A percentile compares a stretch with the other conserved stretches of the same genome.
phyloP scores from a whole-genome alignment of 108 stramenopile species.

The Cyclotella cryptica region DNA sequence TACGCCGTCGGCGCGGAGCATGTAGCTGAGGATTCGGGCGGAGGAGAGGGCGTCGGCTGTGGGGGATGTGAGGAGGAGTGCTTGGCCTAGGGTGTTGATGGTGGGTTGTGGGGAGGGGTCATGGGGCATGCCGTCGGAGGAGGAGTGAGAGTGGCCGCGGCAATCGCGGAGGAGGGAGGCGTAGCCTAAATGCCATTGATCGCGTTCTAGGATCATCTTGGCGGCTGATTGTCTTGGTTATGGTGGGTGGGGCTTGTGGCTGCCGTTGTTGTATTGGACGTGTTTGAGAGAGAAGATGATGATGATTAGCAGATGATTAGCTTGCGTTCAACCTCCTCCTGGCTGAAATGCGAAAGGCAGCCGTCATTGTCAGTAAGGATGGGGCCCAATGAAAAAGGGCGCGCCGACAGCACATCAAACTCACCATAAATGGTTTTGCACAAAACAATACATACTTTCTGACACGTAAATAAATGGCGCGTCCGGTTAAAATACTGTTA shows the following conservation, averaged over 20 bases:
- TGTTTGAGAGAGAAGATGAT: too few relatives aligned
- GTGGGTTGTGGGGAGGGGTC: not conserved
- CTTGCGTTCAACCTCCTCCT: too few relatives aligned
- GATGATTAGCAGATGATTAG: too few relatives aligned
- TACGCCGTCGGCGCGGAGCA: conserved; percentile 78
- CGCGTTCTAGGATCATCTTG: conserved; percentile 73
- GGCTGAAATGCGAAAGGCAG: too few relatives aligned
- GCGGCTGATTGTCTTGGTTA: not conserved
- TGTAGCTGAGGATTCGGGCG: conserved; percentile 76
- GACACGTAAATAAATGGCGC: too few relatives aligned
- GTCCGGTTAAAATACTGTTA: too few relatives aligned
- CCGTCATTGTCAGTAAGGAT: too few relatives aligned
- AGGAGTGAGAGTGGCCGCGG: conserved; percentile 21
- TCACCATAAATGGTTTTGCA: too few relatives aligned
- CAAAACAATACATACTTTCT: too few relatives aligned
- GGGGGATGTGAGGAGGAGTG: conserved; percentile 69
- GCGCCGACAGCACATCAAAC: too few relatives aligned
- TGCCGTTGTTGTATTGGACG: too few relatives aligned
- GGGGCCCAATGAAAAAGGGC: too few relatives aligned
- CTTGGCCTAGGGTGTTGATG: conserved; percentile 39
- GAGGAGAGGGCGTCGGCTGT: conserved; percentile 82
- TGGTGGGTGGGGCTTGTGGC: not conserved
- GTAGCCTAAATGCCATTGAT: conserved; percentile 85
- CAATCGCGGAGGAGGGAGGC: conserved; percentile 78
- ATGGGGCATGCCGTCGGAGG: not conserved